phyloP scores from a whole-genome alignment of 345 rosid genomes.

The Erysimum cheiranthoides region DNA sequence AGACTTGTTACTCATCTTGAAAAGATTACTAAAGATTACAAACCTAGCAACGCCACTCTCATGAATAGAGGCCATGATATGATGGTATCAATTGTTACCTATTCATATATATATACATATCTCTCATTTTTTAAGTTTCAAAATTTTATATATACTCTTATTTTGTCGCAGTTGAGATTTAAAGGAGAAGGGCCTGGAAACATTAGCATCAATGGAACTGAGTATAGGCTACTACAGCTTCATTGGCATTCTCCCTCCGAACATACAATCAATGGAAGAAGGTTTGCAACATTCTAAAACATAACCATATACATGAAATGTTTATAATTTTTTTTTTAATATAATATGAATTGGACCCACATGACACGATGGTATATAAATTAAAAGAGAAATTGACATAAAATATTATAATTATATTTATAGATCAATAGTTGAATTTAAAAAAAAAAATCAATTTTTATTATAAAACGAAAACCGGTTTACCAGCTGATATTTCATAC shows the following conservation, averaged over 20 bases:
- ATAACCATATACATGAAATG: neutral
- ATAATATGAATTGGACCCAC: neutral
- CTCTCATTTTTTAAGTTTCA: neutral
- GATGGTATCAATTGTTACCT: slow-evolving; percentile 54
- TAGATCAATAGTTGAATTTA: too few relatives aligned
- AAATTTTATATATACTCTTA: neutral
- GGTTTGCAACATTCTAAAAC: slow-evolving; percentile 43
- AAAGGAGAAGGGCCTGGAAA: slow-evolving; percentile 57
- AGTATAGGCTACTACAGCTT: slow-evolving; percentile 63
- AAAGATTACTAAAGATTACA: slow-evolving; percentile 58
- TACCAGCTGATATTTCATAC: neutral
- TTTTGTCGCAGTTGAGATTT: slow-evolving; percentile 47
- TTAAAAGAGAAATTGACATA: too few relatives aligned
- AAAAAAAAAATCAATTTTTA: too few relatives aligned
- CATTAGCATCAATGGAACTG: slow-evolving; percentile 50
- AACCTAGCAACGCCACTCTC: slow-evolving; percentile 61
- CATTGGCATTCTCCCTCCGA: slow-evolving; percentile 94
- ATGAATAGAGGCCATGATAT: slow-evolving; percentile 88
- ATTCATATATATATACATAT: neutral
- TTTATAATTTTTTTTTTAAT: too few relatives aligned
- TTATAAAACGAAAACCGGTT: too few relatives aligned
- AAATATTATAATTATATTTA: too few relatives aligned
- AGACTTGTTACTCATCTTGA: slow-evolving; percentile 56
- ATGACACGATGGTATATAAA: neutral
- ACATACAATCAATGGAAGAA: slow-evolving; percentile 71